Conservation (phyloP, 495 filamentous ascomycete genomes). For the Terfezia boudieri region DNA sequence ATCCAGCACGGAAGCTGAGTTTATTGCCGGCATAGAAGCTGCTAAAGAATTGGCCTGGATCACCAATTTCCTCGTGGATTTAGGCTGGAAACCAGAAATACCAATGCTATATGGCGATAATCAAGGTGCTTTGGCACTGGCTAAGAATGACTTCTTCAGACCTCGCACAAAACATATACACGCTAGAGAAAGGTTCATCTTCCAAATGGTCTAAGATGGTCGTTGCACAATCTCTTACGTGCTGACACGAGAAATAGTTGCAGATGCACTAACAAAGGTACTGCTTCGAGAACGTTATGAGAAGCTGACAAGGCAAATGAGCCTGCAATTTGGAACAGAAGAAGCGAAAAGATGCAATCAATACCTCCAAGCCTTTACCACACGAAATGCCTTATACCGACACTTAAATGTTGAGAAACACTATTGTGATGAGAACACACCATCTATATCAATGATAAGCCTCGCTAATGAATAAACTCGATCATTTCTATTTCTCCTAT, state of each 20-base stretch:
- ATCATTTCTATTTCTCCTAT: too few species aligned
- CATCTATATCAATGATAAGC: too few species aligned
- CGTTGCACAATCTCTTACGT: background rate
- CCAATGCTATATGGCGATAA: background rate
- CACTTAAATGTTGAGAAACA: too few species aligned
- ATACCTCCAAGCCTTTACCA: too few species aligned
- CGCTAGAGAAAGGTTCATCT: background rate
- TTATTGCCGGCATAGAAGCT: background rate
- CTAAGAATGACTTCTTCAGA: background rate
- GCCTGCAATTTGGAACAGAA: background rate
- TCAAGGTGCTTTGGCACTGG: background rate
- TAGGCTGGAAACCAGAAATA: background rate
- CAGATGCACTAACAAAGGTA: background rate
- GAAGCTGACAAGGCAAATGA: background rate
- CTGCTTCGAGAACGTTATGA: background rate
- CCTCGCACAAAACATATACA: background rate
- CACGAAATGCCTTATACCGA: too few species aligned
- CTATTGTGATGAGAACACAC: too few species aligned
- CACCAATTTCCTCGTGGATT: background rate
- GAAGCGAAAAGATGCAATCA: background rate
- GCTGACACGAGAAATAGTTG: background rate
- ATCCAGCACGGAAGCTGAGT: slow-evolving; percentile 1
- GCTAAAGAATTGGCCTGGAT: background rate
- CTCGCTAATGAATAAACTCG: too few species aligned
- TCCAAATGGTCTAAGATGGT: background rate